Conservation (phyloP, 768 basidiomycete species). For the Leucogyrophana mollusca region DNA sequence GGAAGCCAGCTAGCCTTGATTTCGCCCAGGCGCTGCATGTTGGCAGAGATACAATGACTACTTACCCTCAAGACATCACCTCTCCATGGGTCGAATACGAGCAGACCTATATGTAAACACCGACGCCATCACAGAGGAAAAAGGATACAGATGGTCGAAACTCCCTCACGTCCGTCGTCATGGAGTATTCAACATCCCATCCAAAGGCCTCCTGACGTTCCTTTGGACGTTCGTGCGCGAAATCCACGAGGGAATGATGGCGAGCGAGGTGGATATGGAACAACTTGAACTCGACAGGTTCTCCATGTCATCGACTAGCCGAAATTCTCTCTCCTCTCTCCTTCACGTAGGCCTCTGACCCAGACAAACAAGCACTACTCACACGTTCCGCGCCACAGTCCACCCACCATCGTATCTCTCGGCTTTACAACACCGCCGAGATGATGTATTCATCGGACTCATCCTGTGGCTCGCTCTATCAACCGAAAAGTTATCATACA, state of each 20-base stretch:
- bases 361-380: slow-evolving; percentile 24
- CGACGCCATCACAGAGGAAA: slow-evolving; percentile 28
- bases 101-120: slow-evolving; percentile 12
- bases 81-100: not conserved
- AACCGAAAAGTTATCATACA: slow-evolving; percentile 87
- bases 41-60: not conserved
- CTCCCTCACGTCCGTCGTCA: slow-evolving; percentile 33
- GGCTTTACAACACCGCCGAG: slow-evolving; percentile 38
- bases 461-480: slow-evolving; percentile 51
- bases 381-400: slow-evolving; percentile 22
- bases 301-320: slow-evolving; percentile 37
- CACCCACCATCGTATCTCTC: slow-evolving; percentile 38
- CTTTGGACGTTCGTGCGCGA: slow-evolving; percentile 41
- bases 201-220: slow-evolving; percentile 35
- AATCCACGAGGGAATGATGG: slow-evolving; percentile 34
- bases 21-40: slow-evolving; percentile 6
- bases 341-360: slow-evolving; percentile 52
- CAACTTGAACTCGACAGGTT: slow-evolving; percentile 46
- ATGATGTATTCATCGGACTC: slow-evolving; percentile 47
- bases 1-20: slow-evolving; percentile 14
- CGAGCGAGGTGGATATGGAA: slow-evolving; percentile 10
- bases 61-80: not conserved
- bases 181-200: slow-evolving; percentile 47
- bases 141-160: slow-evolving; percentile 40
- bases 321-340: slow-evolving; percentile 51